Evolutionary conservation across 192 early-diverging fungal species (phyloP), one percentile per base, ranked within the genome.

Genomic region (Mortierella antarctica): DNA sequence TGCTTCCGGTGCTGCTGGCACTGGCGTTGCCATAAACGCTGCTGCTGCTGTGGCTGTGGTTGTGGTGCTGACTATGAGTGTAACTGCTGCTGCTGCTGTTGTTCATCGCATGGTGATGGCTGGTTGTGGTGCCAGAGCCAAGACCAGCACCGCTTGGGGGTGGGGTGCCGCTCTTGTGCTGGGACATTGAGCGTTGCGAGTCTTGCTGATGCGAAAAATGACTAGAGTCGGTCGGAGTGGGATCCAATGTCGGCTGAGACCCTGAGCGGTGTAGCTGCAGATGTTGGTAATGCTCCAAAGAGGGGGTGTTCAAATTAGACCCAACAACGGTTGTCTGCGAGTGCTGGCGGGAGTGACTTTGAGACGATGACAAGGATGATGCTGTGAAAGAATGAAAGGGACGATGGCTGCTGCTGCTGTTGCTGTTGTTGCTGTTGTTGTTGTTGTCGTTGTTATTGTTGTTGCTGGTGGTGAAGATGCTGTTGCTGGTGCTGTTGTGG

Each of bases 261-360:
- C 40, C 57, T 59, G 57, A 59, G 17, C 39, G 39, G 57, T 59
- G 57, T 11, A 17, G 57, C 7, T 59, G 57, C 13, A 39, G 31
- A 51, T 66, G 62, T 39, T 64, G 62, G n/a, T 40, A 49, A 15
- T 65, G 39, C n/a, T 65, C 45, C 31, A 41, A 66, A 13, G 39
- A 52, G 7, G 49, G 51, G 52, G 57, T 59, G 57, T n/a, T 59
- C 18, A 41, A 59, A 14, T 40, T 53, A 14, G 65, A 66, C 15
- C 51, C 52, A 13, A 66, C 50, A 53, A 66, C 17, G 50, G 65
- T 66, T 8, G 65, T 18, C 41, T 66, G 65, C 5, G 65, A 66
- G 52, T 66, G 65, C 41, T 49, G 50, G 31, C 65, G 49, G 17
- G 49, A 53, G 41, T 45, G 65, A 6, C 40, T 23, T 54, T 49